Conservation (phyloP, 2,329 filamentous ascomycete species). For the Elsinoe necatrix region DNA sequence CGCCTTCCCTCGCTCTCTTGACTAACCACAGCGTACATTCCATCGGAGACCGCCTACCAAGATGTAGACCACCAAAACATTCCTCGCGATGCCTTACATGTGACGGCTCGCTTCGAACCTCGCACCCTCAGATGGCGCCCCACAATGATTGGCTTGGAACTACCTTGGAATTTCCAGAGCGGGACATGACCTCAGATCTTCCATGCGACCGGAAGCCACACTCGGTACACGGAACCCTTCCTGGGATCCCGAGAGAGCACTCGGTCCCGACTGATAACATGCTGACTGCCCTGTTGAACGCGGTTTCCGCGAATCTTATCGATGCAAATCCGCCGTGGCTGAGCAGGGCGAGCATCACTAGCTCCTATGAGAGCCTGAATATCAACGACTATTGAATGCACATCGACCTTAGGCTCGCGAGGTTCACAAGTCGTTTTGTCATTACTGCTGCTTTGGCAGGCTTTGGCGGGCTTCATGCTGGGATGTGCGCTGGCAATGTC, state of each 20-base stretch:
- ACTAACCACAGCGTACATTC: not conserved
- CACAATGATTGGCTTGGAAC: conserved; percentile 9
- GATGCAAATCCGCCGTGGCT: conserved; percentile 1
- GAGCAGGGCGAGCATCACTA: not conserved
- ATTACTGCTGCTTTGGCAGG: not conserved
- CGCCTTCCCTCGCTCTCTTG: no score
- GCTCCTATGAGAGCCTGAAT: not conserved
- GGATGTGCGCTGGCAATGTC: not conserved
- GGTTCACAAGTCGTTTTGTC: not conserved
- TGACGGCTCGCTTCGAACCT: conserved; percentile 8
- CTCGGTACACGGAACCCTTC: conserved; percentile 1
- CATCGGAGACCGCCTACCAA: not conserved
- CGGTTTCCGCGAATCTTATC: not conserved
- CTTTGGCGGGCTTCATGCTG: not conserved
- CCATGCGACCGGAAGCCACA: conserved; percentile 2
- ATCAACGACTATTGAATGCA: conserved; percentile 7
- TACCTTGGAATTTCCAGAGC: not conserved
- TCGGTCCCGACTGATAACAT: not conserved
- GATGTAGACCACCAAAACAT: not conserved
- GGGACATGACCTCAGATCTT: conserved; percentile 9
- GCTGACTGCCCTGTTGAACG: not conserved
- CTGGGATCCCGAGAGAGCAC: not conserved
- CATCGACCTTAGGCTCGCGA: conserved; percentile 2
- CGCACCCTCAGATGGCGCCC: not conserved
- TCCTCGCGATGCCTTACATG: not conserved